Evolutionary conservation across 2,329 filamentous ascomycete genomes (phyloP).

Genomic region (Fusarium sambucinum): DNA sequence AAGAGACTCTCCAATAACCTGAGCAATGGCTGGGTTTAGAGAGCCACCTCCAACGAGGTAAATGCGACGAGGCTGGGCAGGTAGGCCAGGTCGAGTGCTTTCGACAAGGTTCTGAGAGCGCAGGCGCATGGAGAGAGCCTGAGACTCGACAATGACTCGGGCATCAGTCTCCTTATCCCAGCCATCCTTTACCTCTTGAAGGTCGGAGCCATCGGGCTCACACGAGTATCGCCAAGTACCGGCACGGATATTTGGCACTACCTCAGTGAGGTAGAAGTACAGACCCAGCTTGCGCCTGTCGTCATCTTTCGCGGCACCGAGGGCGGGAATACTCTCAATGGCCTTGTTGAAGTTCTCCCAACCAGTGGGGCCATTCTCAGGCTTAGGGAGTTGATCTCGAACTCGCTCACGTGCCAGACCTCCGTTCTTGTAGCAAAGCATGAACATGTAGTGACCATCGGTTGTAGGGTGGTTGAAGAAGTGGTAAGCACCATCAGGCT

Average conservation of each 20-base stretch:
- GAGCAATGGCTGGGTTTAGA: conserved; percentile 88
- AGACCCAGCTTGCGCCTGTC: conserved; percentile 84
- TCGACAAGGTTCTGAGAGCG: conserved; percentile 82
- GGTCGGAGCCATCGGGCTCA: conserved; percentile 65
- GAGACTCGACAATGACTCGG: conserved; percentile 91
- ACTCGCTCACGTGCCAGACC: conserved; percentile 91
- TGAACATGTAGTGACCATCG: conserved; percentile 96
- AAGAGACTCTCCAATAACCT: conserved; percentile 86
- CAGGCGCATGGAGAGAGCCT: conserved; percentile 89
- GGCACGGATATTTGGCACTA: conserved; percentile 88
- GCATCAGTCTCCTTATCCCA: conserved; percentile 77
- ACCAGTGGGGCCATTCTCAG: conserved; percentile 59
- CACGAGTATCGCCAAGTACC: conserved; percentile 88
- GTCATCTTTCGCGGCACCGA: conserved; percentile 68
- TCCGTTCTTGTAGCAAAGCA: conserved; percentile 99
- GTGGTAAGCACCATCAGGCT: conserved; percentile 90
- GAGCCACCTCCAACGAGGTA: conserved; percentile 96
- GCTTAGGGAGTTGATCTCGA: conserved; percentile 79
- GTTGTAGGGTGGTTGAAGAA: conserved; percentile 99
- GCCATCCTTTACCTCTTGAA: conserved; percentile 52
- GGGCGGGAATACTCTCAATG: conserved; percentile 74
- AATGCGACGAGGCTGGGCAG: conserved; percentile 86
- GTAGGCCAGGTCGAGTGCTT: conserved; percentile 66
- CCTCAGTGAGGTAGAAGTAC: conserved; percentile 96
- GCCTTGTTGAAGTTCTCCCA: conserved; percentile 87